A percentile compares a stretch with the other conserved stretches of the same genome.
Conservation (phyloP, 2,329 filamentous ascomycete genomes). For the Lecanosticta acicola region DNA sequence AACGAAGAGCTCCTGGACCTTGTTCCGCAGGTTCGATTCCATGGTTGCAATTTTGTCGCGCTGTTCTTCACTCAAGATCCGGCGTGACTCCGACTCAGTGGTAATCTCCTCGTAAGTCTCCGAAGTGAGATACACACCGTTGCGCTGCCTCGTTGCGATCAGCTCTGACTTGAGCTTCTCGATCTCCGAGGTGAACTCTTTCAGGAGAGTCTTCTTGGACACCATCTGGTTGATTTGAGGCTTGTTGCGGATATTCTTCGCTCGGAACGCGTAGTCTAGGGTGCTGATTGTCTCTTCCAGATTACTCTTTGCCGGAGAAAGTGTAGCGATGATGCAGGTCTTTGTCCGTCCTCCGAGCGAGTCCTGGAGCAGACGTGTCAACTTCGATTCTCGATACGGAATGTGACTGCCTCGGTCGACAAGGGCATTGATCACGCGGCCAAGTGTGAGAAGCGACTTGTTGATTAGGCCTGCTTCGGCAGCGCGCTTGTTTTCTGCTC, state of each 20-base stretch:
- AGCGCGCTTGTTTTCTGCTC: conserved; percentile 95
- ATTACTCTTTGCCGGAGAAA: conserved; percentile 91
- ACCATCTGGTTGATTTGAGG: conserved; percentile 89
- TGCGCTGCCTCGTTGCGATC: conserved; percentile 84
- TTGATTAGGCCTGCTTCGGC: conserved; percentile 96
- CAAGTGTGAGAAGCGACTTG: conserved; percentile 90
- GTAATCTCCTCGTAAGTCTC: conserved; percentile 88
- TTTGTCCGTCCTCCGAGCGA: conserved; percentile 93
- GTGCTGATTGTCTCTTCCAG: conserved; percentile 98
- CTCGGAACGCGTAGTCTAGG: conserved; percentile 92
- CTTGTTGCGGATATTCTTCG: conserved; percentile 98
- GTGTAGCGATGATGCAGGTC: conserved; percentile 95
- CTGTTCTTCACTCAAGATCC: conserved; percentile 89
- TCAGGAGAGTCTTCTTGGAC: conserved; percentile 85
- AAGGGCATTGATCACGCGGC: conserved; percentile 93
- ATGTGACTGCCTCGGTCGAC: conserved; percentile 89
- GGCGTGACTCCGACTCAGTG: conserved; percentile 82
- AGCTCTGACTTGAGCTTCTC: conserved; percentile 92
- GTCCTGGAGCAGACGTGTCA: conserved; percentile 91
- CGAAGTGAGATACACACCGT: conserved; percentile 88
- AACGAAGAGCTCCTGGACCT: conserved; percentile 84
- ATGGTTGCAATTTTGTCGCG: conserved; percentile 86
- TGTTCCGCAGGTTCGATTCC: conserved; percentile 84
- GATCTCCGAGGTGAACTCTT: conserved; percentile 86
- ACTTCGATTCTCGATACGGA: conserved; percentile 88